Percentiles rank a stretch among this genome's conserved stretches.
Conservation (phyloP, 805 yeast species). For the Cyberlindnera lachancei region DNA sequence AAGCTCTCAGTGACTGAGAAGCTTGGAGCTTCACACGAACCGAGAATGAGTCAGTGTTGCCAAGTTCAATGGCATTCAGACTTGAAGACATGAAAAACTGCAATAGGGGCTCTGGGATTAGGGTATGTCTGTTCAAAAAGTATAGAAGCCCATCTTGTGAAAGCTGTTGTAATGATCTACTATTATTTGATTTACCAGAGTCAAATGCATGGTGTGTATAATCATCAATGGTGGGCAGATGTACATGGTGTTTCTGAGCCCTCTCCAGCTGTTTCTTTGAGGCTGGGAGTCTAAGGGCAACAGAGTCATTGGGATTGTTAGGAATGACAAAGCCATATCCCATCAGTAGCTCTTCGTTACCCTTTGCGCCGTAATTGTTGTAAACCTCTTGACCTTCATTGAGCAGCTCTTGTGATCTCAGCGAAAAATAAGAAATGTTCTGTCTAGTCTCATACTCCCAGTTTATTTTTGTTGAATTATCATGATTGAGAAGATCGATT, state of each 20-base stretch:
- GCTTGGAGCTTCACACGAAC: constrained; percentile 54
- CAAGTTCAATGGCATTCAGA: constrained; percentile 28
- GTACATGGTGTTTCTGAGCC: constrained; percentile 30
- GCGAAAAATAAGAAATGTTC: constrained; percentile 12
- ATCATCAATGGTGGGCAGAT: constrained; percentile 31
- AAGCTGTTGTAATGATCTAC: constrained; percentile 8
- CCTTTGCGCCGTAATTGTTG: constrained; percentile 87
- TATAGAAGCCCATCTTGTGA: constrained; percentile 26
- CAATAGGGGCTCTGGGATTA: constrained; percentile 19
- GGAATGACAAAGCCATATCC: constrained; percentile 65
- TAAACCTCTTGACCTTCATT: constrained; percentile 40
- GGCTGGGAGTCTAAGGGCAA: constrained; percentile 55
- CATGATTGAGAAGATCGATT: constrained; percentile 73
- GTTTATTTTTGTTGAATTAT: constrained; percentile 50
- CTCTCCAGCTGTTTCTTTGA: constrained; percentile 21
- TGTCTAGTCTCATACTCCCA: constrained; percentile 41
- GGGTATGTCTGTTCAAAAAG: constrained; percentile 23
- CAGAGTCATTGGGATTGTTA: constrained; percentile 52
- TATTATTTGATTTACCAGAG: constrained; percentile 9
- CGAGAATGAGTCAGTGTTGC: constrained; percentile 22
- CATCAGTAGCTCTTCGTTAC: constrained; percentile 76
- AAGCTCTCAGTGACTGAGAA: constrained; percentile 43
- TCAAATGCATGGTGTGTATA: constrained; percentile 33
- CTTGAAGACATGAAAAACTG: constrained; percentile 25
- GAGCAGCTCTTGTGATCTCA: constrained; percentile 11